These are phyloP conservation scores for Paralagenidium karlingii DNA, from an alignment of 352 stramenopile genomes.

Conservation along the genomic window DNA sequence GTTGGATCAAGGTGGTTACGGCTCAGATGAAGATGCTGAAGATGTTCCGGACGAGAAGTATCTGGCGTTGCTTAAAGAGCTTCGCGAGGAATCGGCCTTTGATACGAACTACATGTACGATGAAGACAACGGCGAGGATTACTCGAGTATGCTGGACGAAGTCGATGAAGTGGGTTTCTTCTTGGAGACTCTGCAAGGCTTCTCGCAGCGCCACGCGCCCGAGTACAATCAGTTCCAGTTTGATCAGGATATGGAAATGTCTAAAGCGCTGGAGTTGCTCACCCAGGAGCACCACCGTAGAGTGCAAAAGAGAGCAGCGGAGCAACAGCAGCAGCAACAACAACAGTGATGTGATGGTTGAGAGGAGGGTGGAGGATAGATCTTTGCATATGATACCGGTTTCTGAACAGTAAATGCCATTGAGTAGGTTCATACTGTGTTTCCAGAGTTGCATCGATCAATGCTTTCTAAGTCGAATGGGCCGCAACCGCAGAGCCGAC, in stretches of 20 bases:
- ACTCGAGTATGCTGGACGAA: conserved; percentile 85
- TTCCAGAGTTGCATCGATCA: no score
- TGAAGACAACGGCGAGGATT: conserved; percentile 89
- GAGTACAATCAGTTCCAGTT: neutral
- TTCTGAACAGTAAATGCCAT: no score
- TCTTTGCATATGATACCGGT: no score
- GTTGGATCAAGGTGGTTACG: conserved; percentile 88
- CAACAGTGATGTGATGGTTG: no score
- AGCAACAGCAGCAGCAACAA: no score
- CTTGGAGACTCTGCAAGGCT: conserved; percentile 69
- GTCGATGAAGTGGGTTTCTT: conserved; percentile 90
- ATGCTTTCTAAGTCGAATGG: no score
- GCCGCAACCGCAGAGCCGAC: no score
- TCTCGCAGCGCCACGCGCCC: neutral
- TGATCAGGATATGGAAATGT: neutral
- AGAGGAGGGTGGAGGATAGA: no score
- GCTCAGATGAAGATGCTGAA: conserved; percentile 79
- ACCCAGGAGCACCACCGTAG: neutral
- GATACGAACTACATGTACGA: conserved; percentile 50
- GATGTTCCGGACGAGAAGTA: conserved; percentile 91
- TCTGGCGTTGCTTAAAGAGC: conserved; percentile 87
- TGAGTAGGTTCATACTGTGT: no score
- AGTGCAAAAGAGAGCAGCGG: neutral
- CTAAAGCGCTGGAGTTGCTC: neutral
- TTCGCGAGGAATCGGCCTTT: conserved; percentile 80